phyloP scores from a whole-genome alignment of 495 filamentous ascomycete species.

The Penicillium simplicissimum region DNA sequence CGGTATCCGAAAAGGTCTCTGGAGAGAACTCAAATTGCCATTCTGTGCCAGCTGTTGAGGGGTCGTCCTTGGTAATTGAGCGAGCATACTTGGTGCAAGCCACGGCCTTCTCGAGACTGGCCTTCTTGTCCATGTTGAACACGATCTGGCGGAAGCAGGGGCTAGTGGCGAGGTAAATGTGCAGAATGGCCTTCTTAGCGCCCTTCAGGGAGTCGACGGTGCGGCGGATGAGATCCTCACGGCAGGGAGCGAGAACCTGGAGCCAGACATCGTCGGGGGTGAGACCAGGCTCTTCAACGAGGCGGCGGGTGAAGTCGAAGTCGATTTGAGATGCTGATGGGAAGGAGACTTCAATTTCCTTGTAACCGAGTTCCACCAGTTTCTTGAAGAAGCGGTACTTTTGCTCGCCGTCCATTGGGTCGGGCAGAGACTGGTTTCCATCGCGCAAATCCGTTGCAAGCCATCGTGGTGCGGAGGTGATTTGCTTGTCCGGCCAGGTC shows the following conservation, averaged over 20 bases:
- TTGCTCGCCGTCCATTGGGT: slow-evolving; percentile 92
- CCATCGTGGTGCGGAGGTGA: slow-evolving; percentile 82
- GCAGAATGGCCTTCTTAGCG: slow-evolving; percentile 92
- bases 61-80: slow-evolving; percentile 94
- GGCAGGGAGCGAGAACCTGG: slow-evolving; percentile 91
- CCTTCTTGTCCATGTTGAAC: slow-evolving; percentile 80
- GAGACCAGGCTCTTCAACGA: slow-evolving; percentile 83
- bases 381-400: slow-evolving; percentile 96
- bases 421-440: slow-evolving; percentile 85
- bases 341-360: slow-evolving; percentile 97
- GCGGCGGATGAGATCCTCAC: slow-evolving; percentile 85
- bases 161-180: slow-evolving; percentile 95
- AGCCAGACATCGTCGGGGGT: slow-evolving; percentile 94
- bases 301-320: slow-evolving; percentile 88
- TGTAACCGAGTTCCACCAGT: slow-evolving; percentile 91
- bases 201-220: slow-evolving; percentile 90
- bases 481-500: slow-evolving; percentile 81
- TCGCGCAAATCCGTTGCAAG: slow-evolving; percentile 82
- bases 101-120: slow-evolving; percentile 82
- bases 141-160: slow-evolving; percentile 89
- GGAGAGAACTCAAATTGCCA: slow-evolving; percentile 97
- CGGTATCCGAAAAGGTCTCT: slow-evolving; percentile 92
- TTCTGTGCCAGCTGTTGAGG: slow-evolving; percentile 66
- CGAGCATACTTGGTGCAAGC: slow-evolving; percentile 83
- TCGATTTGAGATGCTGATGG: slow-evolving; percentile 92